Percentiles rank a stretch among this genome's conserved stretches.
Evolutionary conservation across 208 protist genomes (phyloP).

Genomic region (Sergeia podlipaevii): DNA sequence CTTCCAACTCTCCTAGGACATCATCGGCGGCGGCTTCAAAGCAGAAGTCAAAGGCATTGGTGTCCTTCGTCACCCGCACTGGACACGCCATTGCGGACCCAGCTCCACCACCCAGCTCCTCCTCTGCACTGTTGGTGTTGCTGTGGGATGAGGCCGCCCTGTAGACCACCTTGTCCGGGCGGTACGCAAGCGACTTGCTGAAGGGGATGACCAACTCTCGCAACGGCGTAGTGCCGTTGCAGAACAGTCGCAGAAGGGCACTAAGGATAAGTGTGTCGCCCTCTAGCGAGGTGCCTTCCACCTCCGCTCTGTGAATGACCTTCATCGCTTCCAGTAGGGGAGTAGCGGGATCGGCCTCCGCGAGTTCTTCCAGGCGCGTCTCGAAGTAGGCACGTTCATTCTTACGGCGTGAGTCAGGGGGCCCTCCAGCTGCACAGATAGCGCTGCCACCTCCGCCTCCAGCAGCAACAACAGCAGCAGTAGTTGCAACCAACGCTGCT

Average conservation of each 20-base stretch:
- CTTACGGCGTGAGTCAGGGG: slow-evolving; percentile 30
- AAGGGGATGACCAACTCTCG: slow-evolving; percentile 45
- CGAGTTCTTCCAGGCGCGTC: slow-evolving; percentile 55
- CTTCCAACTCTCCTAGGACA: slow-evolving; percentile 36
- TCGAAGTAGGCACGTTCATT: slow-evolving; percentile 73
- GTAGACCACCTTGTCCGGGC: slow-evolving; percentile 19
- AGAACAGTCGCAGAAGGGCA: slow-evolving; percentile 55
- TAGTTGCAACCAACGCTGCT: slow-evolving; percentile 5
- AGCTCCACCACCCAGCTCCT: not conserved
- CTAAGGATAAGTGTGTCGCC: slow-evolving; percentile 65
- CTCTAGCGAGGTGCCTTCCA: slow-evolving; percentile 72
- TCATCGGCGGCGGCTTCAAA: slow-evolving; percentile 19
- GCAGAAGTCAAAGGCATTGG: slow-evolving; percentile 37
- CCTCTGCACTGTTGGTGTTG: not conserved
- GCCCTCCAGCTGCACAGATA: slow-evolving; percentile 1
- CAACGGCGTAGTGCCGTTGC: slow-evolving; percentile 54
- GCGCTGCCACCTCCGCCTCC: slow-evolving; percentile 11
- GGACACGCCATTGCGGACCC: not conserved
- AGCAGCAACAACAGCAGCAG: slow-evolving; percentile 13
- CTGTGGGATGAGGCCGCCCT: not conserved
- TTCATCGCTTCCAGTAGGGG: slow-evolving; percentile 72
- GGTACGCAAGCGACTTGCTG: slow-evolving; percentile 35
- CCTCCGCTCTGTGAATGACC: slow-evolving; percentile 70
- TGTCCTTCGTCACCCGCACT: not conserved
- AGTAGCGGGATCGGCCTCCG: slow-evolving; percentile 19